Base-by-base conservation (phyloP, 148 eudicot species). In the Arctostaphylos glauca region DNA sequence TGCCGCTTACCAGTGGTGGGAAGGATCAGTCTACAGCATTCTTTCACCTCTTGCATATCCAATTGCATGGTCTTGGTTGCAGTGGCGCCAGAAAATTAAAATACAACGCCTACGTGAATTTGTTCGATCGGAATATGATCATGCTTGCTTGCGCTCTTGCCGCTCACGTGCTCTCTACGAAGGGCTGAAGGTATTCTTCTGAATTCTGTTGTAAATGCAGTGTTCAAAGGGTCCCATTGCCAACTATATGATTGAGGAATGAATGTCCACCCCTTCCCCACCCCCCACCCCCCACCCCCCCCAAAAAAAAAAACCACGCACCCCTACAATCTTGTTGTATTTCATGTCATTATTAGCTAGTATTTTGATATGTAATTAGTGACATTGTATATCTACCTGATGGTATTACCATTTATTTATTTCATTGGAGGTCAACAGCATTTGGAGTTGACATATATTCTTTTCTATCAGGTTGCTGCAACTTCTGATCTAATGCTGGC, bases 141-240 rank as follows among this genome's bases (percentile, higher is more conserved):
- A 96, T 92, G 93, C 99, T 74, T 96, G 99, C 88, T 91, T 96
- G 87, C 93, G 99, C 79, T 96, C 99, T 54, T 96, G 99, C 81
- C 98, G 98, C 79, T 96, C 98, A 47, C 98, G 99, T 87, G 99
- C 99, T 86, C 99, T 96, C 79, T 96, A 96, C 88, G 99, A 96
- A 87, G 99, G 99, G 84, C 93, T 96, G 74, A 96, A 96, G 99
- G 99, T 96, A 72, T 14, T 83, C 60, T 66, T 74, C 77, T 50
- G 44, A 19, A 15, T 31, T 77, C 50, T 60, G 54, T 55, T 44
- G 62, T 19, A 13, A 55, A 56, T 78, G 62, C 52, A 25, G 14
- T 47, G n/a, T 58, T 73, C 82, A 76, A 77, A 48, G 67, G 55
- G 44, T 74, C 79, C 9, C 31, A 25, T 15, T 55, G 49, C 16